Evolutionary conservation across 2,329 filamentous ascomycete genomes (phyloP).

Genomic region (Ceratocystis destructans): DNA sequence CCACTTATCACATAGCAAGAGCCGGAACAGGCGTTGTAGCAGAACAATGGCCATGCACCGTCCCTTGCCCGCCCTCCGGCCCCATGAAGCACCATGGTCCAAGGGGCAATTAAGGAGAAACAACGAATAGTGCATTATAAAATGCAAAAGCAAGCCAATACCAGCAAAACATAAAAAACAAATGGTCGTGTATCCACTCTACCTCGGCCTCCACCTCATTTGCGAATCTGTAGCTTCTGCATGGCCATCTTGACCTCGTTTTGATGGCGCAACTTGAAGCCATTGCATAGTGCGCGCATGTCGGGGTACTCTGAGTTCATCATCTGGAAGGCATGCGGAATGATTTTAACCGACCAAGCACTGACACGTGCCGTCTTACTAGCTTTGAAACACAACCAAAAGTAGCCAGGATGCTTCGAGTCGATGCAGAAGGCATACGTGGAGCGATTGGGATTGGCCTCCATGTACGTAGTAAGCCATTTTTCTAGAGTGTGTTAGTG

Average conservation of each 20-base stretch:
- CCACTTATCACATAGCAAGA: no score
- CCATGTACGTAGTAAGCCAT: constrained; percentile 92
- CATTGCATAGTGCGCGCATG: constrained; percentile 90
- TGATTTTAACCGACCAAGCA: constrained; percentile 74
- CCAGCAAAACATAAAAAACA: neutral
- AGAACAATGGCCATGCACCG: no score
- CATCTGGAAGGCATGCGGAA: constrained; percentile 87
- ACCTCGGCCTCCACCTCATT: neutral
- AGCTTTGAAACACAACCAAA: constrained; percentile 92
- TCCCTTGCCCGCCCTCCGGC: no score
- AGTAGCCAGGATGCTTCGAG: constrained; percentile 82
- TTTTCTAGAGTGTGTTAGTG: constrained; percentile 46
- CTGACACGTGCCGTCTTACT: constrained; percentile 59
- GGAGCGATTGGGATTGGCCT: constrained; percentile 86
- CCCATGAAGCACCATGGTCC: neutral
- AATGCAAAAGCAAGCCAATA: neutral
- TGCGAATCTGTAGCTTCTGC: constrained; percentile 20
- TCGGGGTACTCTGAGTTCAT: constrained; percentile 82
- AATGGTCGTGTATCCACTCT: neutral
- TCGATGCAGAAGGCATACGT: constrained; percentile 96
- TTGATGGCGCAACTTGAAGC: constrained; percentile 74
- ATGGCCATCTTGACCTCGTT: constrained; percentile 48
- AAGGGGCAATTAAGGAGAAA: neutral
- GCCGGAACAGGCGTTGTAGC: no score
- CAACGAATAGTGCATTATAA: neutral